phyloP scores from a whole-genome alignment of 306 rosid species.

The Amphicarpaea edgeworthii region DNA sequence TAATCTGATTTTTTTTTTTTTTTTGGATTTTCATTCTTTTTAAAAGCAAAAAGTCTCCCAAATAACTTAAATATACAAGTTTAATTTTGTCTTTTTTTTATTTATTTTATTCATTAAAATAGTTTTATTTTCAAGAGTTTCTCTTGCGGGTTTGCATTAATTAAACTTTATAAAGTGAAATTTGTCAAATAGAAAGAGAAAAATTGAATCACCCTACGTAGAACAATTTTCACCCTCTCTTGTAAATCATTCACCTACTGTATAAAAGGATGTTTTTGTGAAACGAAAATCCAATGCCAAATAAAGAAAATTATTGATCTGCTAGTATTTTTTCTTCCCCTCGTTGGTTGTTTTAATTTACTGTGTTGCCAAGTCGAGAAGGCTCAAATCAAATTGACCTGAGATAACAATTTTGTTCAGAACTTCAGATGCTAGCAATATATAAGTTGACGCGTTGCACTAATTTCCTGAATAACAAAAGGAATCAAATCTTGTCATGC shows the following conservation, averaged over 20 bases:
- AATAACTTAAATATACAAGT: too few species aligned
- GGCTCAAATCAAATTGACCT: background rate
- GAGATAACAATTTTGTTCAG: background rate
- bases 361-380: background rate
- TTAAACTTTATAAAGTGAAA: too few species aligned
- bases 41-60: too few species aligned
- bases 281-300: background rate
- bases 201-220: too few species aligned
- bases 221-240: too few species aligned
- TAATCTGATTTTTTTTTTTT: too few species aligned
- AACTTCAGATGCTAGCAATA: background rate
- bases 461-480: background rate
- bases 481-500: conserved; percentile 38
- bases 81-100: too few species aligned
- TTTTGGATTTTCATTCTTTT: too few species aligned
- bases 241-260: background rate
- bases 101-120: too few species aligned
- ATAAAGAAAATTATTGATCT: background rate
- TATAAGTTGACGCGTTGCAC: background rate
- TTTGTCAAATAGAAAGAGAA: too few species aligned
- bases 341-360: background rate
- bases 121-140: too few species aligned
- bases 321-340: background rate
- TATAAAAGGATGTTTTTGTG: background rate
- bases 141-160: too few species aligned